Percentiles rank a stretch among this genome's conserved stretches.
phyloP scores from a whole-genome alignment of 768 basidiomycete genomes.

The Mycena haematopus region DNA sequence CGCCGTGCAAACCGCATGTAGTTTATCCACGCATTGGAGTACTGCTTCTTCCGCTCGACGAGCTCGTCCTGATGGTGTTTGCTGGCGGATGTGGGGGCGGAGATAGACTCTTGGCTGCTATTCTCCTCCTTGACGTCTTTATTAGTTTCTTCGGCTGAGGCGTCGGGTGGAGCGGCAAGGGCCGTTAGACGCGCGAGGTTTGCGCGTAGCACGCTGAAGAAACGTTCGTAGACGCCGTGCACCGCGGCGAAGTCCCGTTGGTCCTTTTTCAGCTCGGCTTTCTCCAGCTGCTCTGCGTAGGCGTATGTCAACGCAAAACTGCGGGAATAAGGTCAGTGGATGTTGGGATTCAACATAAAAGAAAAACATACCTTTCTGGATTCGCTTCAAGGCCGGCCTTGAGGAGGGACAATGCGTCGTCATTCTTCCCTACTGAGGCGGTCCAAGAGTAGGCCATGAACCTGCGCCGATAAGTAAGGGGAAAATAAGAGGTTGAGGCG shows the following conservation, averaged over 20 bases:
- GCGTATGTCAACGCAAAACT: slow-evolving; percentile 94
- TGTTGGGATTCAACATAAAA: background rate
- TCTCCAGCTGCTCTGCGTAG: slow-evolving; percentile 71
- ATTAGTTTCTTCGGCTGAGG: slow-evolving; percentile 1
- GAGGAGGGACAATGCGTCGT: slow-evolving; percentile 83
- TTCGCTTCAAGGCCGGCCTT: slow-evolving; percentile 90
- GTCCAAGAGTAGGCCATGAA: slow-evolving; percentile 91
- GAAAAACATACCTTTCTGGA: slow-evolving; percentile 64
- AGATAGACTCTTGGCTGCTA: background rate
- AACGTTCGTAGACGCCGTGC: slow-evolving; percentile 73
- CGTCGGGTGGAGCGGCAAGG: slow-evolving; percentile 37
- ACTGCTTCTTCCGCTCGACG: slow-evolving; percentile 67
- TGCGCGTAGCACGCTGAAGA: slow-evolving; percentile 67
- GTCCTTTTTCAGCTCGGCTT: slow-evolving; percentile 53
- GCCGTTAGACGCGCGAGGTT: slow-evolving; percentile 69
- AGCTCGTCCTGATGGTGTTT: slow-evolving; percentile 44
- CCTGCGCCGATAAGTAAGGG: slow-evolving; percentile 51
- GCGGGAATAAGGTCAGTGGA: slow-evolving; percentile 2
- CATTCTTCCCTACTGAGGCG: slow-evolving; percentile 71
- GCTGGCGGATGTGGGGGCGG: background rate
- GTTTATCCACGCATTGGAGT: slow-evolving; percentile 82
- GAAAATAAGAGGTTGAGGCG: slow-evolving; percentile 1
- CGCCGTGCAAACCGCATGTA: slow-evolving; percentile 93
- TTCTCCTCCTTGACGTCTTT: slow-evolving; percentile 4
- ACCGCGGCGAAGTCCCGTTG: slow-evolving; percentile 66